A percentile compares a stretch with the other conserved stretches of the same genome.
Evolutionary conservation across 805 yeast species (phyloP).

Genomic region (Jamesozyma rosinii): DNA sequence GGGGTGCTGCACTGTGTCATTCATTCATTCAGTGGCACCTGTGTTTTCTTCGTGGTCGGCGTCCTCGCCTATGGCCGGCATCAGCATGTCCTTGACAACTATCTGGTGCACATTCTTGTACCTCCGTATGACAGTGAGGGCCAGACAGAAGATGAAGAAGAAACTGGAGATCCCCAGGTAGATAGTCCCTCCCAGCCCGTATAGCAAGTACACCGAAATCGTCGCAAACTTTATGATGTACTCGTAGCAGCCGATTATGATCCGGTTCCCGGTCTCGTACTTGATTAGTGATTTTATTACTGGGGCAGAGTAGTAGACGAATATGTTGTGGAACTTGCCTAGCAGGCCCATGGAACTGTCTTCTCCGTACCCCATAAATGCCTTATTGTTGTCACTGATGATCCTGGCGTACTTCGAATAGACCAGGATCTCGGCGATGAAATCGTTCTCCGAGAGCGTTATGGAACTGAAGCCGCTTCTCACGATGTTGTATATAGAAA

Average conservation of each 20-base stretch:
- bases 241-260: slow-evolving; percentile 9
- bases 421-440: slow-evolving; percentile 17
- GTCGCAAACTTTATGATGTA: slow-evolving; percentile 16
- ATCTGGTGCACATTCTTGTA: slow-evolving; percentile 20
- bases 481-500: slow-evolving; percentile 26
- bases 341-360: slow-evolving; percentile 16
- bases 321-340: slow-evolving; percentile 28
- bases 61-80: not conserved
- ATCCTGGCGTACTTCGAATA: slow-evolving; percentile 20
- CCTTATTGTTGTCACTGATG: slow-evolving; percentile 25
- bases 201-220: slow-evolving; percentile 14
- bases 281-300: slow-evolving; percentile 5
- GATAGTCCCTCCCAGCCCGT: slow-evolving; percentile 25
- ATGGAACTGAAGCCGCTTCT: slow-evolving; percentile 23
- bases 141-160: slow-evolving; percentile 26
- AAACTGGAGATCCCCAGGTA: slow-evolving; percentile 25
- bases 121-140: slow-evolving; percentile 20
- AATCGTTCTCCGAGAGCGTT: slow-evolving; percentile 25
- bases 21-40: not conserved
- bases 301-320: slow-evolving; percentile 23
- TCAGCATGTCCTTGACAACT: not conserved
- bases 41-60: not conserved
- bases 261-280: not conserved
- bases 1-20: not conserved
- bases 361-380: slow-evolving; percentile 10